Base-by-base conservation (phyloP, 148 eudicot species). In the Cornus suecica region DNA sequence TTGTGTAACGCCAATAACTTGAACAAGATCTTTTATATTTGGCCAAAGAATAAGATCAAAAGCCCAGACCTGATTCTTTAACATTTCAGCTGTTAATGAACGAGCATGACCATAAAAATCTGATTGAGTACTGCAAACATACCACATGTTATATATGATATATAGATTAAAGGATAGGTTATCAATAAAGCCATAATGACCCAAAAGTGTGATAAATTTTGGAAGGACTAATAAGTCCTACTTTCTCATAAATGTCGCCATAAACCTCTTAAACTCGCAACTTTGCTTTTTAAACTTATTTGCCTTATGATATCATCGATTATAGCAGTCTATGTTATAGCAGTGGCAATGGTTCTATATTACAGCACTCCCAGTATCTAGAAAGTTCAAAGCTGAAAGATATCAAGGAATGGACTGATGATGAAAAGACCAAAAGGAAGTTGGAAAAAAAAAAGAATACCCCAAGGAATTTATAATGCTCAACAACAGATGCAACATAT, bases 81-180 rank as follows among this genome's bases (percentile, higher is more conserved):
- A 87, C 94, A 95, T 95, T 82, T 95, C 97, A 81, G 80, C 84
- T 73, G 91, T 87, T 81, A 95, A 84, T 3, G 82, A 83, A 58
- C 91, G 86, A 67, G 97, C 65, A 90, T 90, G 70, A 82, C 85
- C 15, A 92, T 95, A 84, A 95, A 84, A 67, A 95, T 88, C 84
- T 92, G 99, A 85, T 95, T 93, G 86, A 95, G 70, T 79, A 79
- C 82, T 79, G 82, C 74, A 66, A 31, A 79, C 62, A 76, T 22
- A 23, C 65, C 26, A 23, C 22, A 24, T 10, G 60, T 1, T n/a
- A 54, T 28, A 24, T 22, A 11, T 29, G 20, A 51, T 20, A 45
- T 26, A 30, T 28, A 37, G 9, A 6, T 37, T 37, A 0, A 37
- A 37, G 42, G 42, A 10, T 6, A 37, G 9, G 9, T 37, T 37